Base-by-base conservation (phyloP, 1,284 basidiomycete genomes). In the Tilletiaria anomala region DNA sequence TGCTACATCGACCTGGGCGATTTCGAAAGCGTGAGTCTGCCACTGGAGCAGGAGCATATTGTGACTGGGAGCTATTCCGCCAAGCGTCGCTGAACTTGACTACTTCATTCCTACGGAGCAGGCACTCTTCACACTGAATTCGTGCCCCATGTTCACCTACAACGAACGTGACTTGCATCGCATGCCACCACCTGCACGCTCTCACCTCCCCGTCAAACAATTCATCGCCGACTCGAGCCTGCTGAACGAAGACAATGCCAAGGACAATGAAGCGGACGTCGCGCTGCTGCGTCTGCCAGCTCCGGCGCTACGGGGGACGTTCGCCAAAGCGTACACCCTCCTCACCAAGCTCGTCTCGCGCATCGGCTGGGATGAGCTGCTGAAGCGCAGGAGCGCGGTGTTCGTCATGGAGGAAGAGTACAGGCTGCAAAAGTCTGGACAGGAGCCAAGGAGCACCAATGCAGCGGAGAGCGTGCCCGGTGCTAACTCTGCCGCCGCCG, bases 391-490 rank as follows among this genome's bases (percentile, higher is more conserved):
- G 73, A 88, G 83, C 67, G 72, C 75, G 36, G 91, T 99, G 8
- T 97, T 99, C 69, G 93, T 99, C 29, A 99, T 97, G 91, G 91
- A 97, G 68, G 91, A 97, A 67, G 91, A 99, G 68, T 99, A 97
- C 67, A 75, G 93, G 21, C 64, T 70, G 52, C 74, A 74, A 52
- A 73, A 73, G 53, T 65, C 69, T 5, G 40, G 40, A n/a, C 26
- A 29, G 26, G 4, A 22, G 34, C 16, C 18, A 26, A 11, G 23
- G 15, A 14, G 11, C 35, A 19, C 29, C 19, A 22, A 23, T 15
- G 45, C 45, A 16, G 43, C 43, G 15, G 46, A 48, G 15, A 46
- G 45, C 18, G 48, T 45, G 14, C 43, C 45, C n/a, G 44, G 39
- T 5, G 11, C 26, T 5, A 32, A 24, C 16, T 22, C n/a, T 16